Base-by-base conservation (phyloP, 2,329 filamentous ascomycete species). In the Raffaelea arxii region DNA sequence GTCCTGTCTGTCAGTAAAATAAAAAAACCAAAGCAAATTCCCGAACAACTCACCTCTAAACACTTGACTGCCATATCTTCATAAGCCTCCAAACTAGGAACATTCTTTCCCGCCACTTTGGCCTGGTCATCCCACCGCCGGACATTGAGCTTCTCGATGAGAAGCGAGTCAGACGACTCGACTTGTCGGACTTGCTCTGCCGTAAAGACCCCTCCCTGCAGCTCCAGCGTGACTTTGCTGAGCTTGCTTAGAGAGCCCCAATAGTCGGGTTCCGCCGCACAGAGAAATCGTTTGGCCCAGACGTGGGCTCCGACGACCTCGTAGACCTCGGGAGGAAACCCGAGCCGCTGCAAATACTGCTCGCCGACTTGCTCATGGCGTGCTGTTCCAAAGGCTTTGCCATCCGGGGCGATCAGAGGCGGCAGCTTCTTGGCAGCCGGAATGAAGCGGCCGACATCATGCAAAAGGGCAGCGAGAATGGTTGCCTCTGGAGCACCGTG, bases 241-340 rank as follows among this genome's bases (percentile, higher is more conserved):
- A 38, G 18, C 11, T 24, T 22, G 45, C 45, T 47, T 40, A 47
- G 24, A 9, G 39, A 19, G 5, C 10, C 39, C 45, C 45, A 47
- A 12, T 47, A 47, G 5, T 6, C 23, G 9, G 30, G 39, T 23
- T 47, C 40, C 4, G 45, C 43, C 18, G 45, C 45, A n/a, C 45
- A 47, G 19, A 47, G 40, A 40, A 41, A 47, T 19, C 45, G 45
- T 23, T 47, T 47, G 10, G 45, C 45, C 45, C 45, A 47, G n/a
- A 47, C 45, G 35, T 47, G 45, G 4, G 45, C 45, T 4, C 45
- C 45, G 2, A 47, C 45, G 3, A 47, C 40, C 4, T 19, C 32
- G 21, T 32, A 43, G 2, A 47, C 45, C 3, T 22, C 19, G 9
- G 30, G 30, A 7, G 39, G 39, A 19, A 47, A 47, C 1, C 45